Evolutionary conservation across 192 early-diverging fungal species (phyloP), one percentile per base, ranked within the genome.

Genomic region (Coemansia sp.): DNA sequence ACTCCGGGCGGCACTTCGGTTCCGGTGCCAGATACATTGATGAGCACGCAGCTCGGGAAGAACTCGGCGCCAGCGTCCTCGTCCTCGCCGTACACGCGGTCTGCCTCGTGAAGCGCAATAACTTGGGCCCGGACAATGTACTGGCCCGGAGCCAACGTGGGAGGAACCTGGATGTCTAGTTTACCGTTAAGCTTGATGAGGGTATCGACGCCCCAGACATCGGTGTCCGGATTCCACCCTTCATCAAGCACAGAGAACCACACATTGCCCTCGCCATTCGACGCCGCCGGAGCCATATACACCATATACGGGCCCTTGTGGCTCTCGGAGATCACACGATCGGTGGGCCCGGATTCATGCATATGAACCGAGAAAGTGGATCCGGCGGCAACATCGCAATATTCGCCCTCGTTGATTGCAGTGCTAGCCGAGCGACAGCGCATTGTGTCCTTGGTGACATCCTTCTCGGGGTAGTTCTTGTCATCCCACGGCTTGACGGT

Each of bases 201-300:
- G 4, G 34, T 54, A 3, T 67, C 55, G 12, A 54, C 53, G 32
- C 60, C 62, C 65, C 71, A 75, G 10, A 27, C 58, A n/a, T 62
- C 57, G 2, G 47, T 46, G 7, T 11, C 43, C 1, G 39, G 5
- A 29, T 63, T 35, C 5, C 58, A 74, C 2, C 60, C 64, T 1
- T 74, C 38, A n/a, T 74, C 59, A 20, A 41, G 63, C n/a, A 63
- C 55, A 27, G 67, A 63, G 47, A 62, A 67, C 65, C 65, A 68
- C 12, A 53, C 46, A 1, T 75, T 12, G 10, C 52, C 46, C 4
- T 38, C 41, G 0, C 65, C 71, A 23, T 61, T 53, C 1, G 35
- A 42, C 5, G 30, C 41, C 15, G 55, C 35, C 0, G 32, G 55
- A 2, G 71, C 54, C 51, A 75, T 58, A 31, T 58, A 63, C 25